A percentile compares a stretch with the other conserved stretches of the same genome.
These are phyloP conservation scores for Pharnaceum exiguum DNA, from an alignment of 148 eudicot species.

Conservation along the genomic window DNA sequence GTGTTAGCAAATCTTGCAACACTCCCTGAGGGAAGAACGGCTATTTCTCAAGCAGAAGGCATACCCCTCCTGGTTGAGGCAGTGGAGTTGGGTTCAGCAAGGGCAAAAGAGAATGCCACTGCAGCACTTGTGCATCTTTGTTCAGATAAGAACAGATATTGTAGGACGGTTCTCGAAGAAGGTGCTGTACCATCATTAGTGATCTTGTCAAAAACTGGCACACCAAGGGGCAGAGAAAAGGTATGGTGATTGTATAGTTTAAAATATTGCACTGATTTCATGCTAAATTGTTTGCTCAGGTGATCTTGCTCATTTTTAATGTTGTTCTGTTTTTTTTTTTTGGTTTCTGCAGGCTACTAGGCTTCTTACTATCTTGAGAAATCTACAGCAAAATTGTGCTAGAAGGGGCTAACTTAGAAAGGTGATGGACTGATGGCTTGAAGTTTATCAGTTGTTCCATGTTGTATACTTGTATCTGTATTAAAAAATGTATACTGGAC, in stretches of 20 bases:
- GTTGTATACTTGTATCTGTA: constrained; percentile 2
- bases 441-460: constrained; percentile 3
- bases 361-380: constrained; percentile 33
- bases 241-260: constrained; percentile 19
- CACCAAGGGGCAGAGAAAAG: constrained; percentile 81
- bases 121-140: constrained; percentile 82
- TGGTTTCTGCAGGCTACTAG: constrained; percentile 30
- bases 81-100: constrained; percentile 81
- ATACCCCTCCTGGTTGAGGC: constrained; percentile 79
- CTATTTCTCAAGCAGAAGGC: constrained; percentile 69
- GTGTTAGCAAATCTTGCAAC: constrained; percentile 82
- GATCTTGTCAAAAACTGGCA: constrained; percentile 78
- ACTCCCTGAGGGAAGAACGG: constrained; percentile 62
- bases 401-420: constrained; percentile 19
- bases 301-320: not conserved
- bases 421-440: constrained; percentile 5
- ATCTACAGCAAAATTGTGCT: constrained; percentile 28
- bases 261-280: not conserved
- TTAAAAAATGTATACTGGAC: too few relatives aligned
- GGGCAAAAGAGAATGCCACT: constrained; percentile 91
- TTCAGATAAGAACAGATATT: constrained; percentile 52
- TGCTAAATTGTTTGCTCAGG: not conserved
- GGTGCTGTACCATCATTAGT: constrained; percentile 87
- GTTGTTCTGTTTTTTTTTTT: not conserved
- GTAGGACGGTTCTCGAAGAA: constrained; percentile 66